phyloP scores from a whole-genome alignment of 495 filamentous ascomycete genomes.

The Penicillium herquei region DNA sequence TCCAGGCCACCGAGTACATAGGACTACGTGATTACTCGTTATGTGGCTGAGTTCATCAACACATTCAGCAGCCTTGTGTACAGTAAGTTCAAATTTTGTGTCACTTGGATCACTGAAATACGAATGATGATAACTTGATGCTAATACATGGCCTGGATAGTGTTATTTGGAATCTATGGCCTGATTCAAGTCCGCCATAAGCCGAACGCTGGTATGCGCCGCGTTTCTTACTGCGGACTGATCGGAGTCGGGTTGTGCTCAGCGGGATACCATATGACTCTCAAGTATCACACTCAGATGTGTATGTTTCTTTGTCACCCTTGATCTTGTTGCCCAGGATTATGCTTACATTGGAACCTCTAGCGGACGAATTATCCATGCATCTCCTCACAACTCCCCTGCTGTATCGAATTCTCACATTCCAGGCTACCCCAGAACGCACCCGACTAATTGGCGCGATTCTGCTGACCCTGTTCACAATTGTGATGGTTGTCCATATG shows the following conservation, averaged over 20 bases:
- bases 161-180: slow-evolving; percentile 28
- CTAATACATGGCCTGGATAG: slow-evolving; percentile 5
- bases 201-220: slow-evolving; percentile 17
- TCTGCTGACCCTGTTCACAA: slow-evolving; percentile 18
- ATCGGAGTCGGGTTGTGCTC: slow-evolving; percentile 35
- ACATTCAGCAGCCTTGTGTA: slow-evolving; percentile 29
- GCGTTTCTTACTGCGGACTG: slow-evolving; percentile 29
- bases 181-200: slow-evolving; percentile 18
- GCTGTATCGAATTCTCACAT: slow-evolving; percentile 29
- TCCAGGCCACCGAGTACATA: slow-evolving; percentile 4
- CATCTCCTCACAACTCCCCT: slow-evolving; percentile 35
- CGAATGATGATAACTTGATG: background rate
- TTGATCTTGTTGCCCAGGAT: background rate
- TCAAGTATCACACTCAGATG: slow-evolving; percentile 39
- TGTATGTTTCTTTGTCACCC: slow-evolving; percentile 15
- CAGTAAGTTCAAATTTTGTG: slow-evolving; percentile 14
- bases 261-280: slow-evolving; percentile 30
- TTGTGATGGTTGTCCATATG: slow-evolving; percentile 33
- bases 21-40: slow-evolving; percentile 35
- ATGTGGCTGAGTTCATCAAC: slow-evolving; percentile 37
- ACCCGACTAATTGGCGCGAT: slow-evolving; percentile 17
- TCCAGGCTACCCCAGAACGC: slow-evolving; percentile 16
- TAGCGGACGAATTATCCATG: slow-evolving; percentile 37
- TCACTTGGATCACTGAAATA: background rate
- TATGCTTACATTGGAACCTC: background rate